Evolutionary conservation across 73 alveolate species (phyloP).

Genomic region (Tetrahymena malaccensis): DNA sequence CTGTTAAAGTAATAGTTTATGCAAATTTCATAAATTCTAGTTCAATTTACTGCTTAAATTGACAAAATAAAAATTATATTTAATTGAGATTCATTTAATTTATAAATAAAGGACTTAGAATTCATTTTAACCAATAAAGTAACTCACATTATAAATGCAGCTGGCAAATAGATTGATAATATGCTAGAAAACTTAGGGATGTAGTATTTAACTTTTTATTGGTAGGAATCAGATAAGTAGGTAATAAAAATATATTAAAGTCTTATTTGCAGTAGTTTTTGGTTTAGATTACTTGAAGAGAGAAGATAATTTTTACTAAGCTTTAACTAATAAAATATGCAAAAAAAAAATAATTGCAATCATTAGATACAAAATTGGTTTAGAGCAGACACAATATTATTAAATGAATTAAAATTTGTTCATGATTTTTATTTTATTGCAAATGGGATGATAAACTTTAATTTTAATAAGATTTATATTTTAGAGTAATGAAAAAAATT

Average conservation of each 20-base stretch:
- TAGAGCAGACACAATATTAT: no score
- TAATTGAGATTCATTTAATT: background rate
- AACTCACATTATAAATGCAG: slow-evolving; percentile 66
- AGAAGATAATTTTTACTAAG: no score
- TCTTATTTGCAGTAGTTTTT: background rate
- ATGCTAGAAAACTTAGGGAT: slow-evolving; percentile 59
- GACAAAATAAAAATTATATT: background rate
- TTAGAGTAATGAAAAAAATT: background rate
- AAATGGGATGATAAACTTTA: background rate
- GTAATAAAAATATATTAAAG: background rate
- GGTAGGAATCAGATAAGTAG: slow-evolving; percentile 58
- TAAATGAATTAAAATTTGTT: no score
- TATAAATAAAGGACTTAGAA: slow-evolving; percentile 57
- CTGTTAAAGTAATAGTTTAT: slow-evolving; percentile 44
- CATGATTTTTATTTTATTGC: no score
- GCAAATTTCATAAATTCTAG: background rate
- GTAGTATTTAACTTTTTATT: slow-evolving; percentile 47
- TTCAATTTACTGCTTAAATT: no score
- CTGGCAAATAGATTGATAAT: slow-evolving; percentile 52
- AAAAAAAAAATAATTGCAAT: no score
- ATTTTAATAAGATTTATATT: background rate
- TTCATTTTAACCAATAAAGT: slow-evolving; percentile 69
- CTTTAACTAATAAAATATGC: no score
- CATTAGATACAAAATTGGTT: no score
- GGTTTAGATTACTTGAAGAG: no score